Evolutionary conservation across 2,329 filamentous ascomycete genomes (phyloP), one percentile per base, ranked within the genome.

Genomic region (Chlorencoelia australis): DNA sequence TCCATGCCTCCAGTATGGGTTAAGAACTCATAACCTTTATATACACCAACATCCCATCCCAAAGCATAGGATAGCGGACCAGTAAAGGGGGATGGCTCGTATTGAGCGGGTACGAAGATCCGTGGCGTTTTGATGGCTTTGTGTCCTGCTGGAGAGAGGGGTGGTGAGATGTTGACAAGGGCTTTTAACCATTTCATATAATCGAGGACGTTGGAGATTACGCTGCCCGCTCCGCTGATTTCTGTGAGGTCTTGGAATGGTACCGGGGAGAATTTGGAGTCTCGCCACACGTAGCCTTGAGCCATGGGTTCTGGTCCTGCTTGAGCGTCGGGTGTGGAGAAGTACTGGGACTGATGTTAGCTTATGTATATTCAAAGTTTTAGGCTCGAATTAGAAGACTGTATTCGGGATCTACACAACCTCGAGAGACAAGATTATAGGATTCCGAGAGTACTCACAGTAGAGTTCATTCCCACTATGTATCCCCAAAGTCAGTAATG

Each of bases 101-200:
- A 32, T 4, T 33, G 20, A n/a, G 32, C 35, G 4, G 24, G 29
- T 3, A 42, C 37, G 37, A 58, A 49, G n/a, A 50, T 59, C 32
- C 58, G 53, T 22, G 57, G 57, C 22, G 44, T 55, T 39, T 50
- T 54, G 15, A 66, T 40, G 10, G 57, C 55, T 20, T 43, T 40
- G 39, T 62, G 56, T 3, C 52, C 56, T 9, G 47, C 44, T 37
- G 34, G 38, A 6, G 59, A 54, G 18, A 68, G 44, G 2, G 62
- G 59, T 10, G 50, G 53, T 2, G 53, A 50, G 22, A 47, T 50
- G n/a, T 59, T 48, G 16, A 75, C 52, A 16, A 73, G 54, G 14
- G 64, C 66, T 17, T 57, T 55, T 3, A 73, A 45, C 71, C 71
- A 77, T 45, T 62, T 64, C 2, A 60, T 50, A 47, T 70, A 73